These are phyloP conservation scores for Ambrosiella beaveri DNA, from an alignment of 2,329 filamentous ascomycete genomes.

Conservation along the genomic window DNA sequence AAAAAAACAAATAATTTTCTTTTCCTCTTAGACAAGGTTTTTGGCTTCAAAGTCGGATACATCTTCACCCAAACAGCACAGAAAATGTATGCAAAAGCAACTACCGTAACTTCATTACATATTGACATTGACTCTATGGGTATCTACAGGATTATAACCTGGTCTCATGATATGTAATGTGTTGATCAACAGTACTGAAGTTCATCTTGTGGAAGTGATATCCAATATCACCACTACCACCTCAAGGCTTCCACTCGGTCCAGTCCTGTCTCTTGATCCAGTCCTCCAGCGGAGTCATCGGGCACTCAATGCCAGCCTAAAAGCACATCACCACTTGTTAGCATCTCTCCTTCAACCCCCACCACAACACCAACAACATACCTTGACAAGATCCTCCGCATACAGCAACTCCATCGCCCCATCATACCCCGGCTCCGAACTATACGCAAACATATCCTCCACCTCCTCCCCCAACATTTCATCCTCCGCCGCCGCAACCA, in stretches of 20 bases:
- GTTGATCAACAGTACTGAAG: too few relatives aligned
- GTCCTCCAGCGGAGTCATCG: conserved; percentile 24
- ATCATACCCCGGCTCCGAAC: conserved; percentile 31
- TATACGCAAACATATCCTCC: conserved; percentile 30
- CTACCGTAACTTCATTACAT: too few relatives aligned
- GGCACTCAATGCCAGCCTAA: conserved; percentile 28
- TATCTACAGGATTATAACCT: too few relatives aligned
- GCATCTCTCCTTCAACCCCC: not conserved
- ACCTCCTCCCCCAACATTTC: conserved; percentile 24
- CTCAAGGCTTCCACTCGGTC: conserved; percentile 14
- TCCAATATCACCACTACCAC: not conserved
- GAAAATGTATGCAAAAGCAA: too few relatives aligned
- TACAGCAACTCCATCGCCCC: conserved; percentile 27
- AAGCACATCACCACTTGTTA: not conserved
- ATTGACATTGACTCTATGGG: too few relatives aligned
- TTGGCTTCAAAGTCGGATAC: too few relatives aligned
- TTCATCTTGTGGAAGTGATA: not conserved
- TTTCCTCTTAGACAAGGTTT: too few relatives aligned
- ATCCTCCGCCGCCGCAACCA: conserved; percentile 19
- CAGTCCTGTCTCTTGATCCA: conserved; percentile 23
- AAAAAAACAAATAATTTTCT: not conserved
- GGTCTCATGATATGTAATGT: too few relatives aligned
- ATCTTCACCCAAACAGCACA: too few relatives aligned
- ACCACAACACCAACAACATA: conserved; percentile 16
- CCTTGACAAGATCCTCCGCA: conserved; percentile 27